Evolutionary conservation across 441 rosid species (phyloP).

Genomic region (Jatropha multifida): DNA sequence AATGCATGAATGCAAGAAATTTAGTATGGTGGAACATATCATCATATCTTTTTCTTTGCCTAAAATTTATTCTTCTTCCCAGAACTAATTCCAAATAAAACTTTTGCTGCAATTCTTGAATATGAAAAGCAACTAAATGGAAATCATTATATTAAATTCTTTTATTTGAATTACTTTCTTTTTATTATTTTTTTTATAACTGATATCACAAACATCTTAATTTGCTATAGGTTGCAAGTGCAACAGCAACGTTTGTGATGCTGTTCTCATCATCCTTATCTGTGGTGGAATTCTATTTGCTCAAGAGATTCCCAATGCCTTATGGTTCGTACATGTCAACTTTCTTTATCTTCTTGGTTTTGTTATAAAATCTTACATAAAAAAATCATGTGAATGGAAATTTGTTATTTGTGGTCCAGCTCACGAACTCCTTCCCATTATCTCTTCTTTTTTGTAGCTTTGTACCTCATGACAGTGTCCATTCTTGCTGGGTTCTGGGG

Average conservation of each 20-base stretch:
- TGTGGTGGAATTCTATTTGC: conserved; percentile 88
- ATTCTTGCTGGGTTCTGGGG: conserved; percentile 91
- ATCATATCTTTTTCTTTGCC: too few relatives aligned
- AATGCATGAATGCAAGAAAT: too few relatives aligned
- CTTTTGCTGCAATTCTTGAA: too few relatives aligned
- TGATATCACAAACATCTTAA: too few relatives aligned
- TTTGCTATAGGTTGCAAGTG: conserved; percentile 72
- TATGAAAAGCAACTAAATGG: too few relatives aligned
- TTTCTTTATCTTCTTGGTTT: not conserved
- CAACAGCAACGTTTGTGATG: conserved; percentile 96
- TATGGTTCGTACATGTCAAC: conserved; percentile 47
- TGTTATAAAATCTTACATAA: not conserved
- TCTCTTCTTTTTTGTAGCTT: conserved; percentile 40
- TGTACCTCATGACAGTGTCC: conserved; percentile 66
- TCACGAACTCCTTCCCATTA: not conserved
- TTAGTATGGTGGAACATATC: too few relatives aligned
- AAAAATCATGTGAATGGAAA: not conserved
- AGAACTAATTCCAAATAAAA: too few relatives aligned
- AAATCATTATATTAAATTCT: too few relatives aligned
- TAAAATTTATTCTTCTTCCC: too few relatives aligned
- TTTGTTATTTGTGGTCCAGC: not conserved
- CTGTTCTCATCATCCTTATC: conserved; percentile 94
- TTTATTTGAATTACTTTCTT: not conserved
- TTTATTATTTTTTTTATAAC: too few relatives aligned
- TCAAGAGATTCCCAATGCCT: conserved; percentile 90